A percentile compares a stretch with the other conserved stretches of the same genome.
These are phyloP conservation scores for Talaromyces rugulosus DNA, from an alignment of 2,329 filamentous ascomycete species.

Conservation along the genomic window DNA sequence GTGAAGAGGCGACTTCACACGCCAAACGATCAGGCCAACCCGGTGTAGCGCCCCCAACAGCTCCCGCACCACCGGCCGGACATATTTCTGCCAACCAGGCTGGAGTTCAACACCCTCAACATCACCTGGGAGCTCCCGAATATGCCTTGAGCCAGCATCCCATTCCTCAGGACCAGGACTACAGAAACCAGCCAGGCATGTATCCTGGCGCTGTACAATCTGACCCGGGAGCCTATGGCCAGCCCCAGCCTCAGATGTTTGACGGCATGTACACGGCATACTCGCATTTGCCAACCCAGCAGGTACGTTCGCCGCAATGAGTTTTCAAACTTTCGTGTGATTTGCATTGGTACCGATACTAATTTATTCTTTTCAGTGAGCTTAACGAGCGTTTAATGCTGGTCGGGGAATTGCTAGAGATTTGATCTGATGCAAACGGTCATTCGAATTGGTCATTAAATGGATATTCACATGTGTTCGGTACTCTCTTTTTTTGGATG, in stretches of 20 bases:
- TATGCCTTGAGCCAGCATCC: constrained; percentile 58
- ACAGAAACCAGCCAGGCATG: constrained; percentile 74
- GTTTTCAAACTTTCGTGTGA: neutral
- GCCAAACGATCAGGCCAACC: constrained; percentile 65
- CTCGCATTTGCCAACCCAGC: constrained; percentile 73
- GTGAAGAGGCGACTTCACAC: constrained; percentile 84
- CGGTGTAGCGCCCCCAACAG: constrained; percentile 41
- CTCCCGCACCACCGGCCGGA: constrained; percentile 24
- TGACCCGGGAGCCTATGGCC: constrained; percentile 69
- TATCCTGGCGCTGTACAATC: constrained; percentile 76
- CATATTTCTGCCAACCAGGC: constrained; percentile 42
- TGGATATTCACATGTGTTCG: neutral
- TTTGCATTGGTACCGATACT: neutral
- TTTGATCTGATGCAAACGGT: neutral
- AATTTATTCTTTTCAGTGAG: constrained; percentile 3
- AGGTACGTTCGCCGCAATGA: constrained; percentile 53
- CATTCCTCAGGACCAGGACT: constrained; percentile 68
- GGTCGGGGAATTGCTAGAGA: neutral
- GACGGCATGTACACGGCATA: constrained; percentile 79
- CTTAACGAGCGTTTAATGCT: neutral
- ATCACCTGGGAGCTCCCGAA: constrained; percentile 53
- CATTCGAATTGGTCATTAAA: neutral
- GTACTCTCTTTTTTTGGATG: neutral
- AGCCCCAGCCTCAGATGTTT: constrained; percentile 73
- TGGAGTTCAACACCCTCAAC: constrained; percentile 51